Evolutionary conservation across 1,284 basidiomycete genomes (phyloP), one percentile per base, ranked within the genome.

Genomic region (Waitea zeae): DNA sequence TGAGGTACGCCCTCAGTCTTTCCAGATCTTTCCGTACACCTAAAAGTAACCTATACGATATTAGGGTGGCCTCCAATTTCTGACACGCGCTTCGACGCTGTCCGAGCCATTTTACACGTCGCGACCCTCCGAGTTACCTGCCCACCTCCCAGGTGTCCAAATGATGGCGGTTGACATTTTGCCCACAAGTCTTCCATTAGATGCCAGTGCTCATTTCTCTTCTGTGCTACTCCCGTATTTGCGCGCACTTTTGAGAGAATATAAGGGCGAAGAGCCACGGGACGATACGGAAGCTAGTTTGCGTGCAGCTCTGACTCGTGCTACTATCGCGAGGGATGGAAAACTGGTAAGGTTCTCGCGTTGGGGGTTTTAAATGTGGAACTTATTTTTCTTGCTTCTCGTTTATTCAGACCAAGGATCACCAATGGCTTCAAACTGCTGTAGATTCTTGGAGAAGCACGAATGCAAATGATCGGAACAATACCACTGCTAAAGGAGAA

Each of bases 141-240:
- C 53, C 1, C 49, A 64, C 35, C 57, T 72, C 2, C 69, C 70
- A 0, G 59, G 64, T 0, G 63, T 86, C 3, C 70, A 79, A 35
- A 71, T 90, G 46, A 86, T 88, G 69, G 70, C 81, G 0, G 78
- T 89, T 34, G 89, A 93, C 47, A 92, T 93, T 42, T 67, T 92
- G 2, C 89, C 88, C 0, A 70, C 87, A 0, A 71, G 80, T 36
- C 63, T 93, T 12, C 81, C 87, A 15, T 56, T 70, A 31, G 87
- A 92, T 44, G 79, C 87, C 4, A 86, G 82, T 0, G 48, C 60
- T 20, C 71, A 81, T 42, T 93, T 93, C 52, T 80, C 78, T 4
- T 46, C 52, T 1, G 67, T 61, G 4, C 57, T 90, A 12, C 42
- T 65, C 32, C 79, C 79, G 3, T 89, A 89, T 48, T 52, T 93